Evolutionary conservation across 306 rosid species (phyloP), one percentile per base, ranked within the genome.

Genomic region (Rosa multiflora): DNA sequence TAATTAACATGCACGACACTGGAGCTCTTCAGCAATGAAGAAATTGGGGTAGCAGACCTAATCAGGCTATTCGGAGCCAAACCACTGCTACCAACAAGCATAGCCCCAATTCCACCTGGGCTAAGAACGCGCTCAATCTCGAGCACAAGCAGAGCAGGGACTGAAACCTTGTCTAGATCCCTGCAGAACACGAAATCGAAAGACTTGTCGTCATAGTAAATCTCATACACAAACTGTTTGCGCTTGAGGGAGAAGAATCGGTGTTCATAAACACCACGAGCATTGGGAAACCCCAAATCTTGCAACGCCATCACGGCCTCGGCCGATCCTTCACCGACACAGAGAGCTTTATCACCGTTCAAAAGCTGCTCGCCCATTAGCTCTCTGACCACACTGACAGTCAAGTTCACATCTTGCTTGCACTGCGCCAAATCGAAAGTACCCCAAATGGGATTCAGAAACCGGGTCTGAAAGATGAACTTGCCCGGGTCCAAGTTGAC

Each of bases 101-200:
- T 71, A 18, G 87, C 98, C 18, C 94, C 99, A 14, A 89, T 84
- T 48, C 99, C 99, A 9, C 91, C 96, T 1, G 99, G 94, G 75
- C 82, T 87, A 82, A 96, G 97, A 73, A 96, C 81, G 13, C 99
- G 96, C 81, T 96, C 98, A 35, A 93, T 84, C 80, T 96, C 98
- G 10, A 90, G 91, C 75, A 93, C 90, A 32, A 93, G 82, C 76
- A 88, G 83, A 14, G 96, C 88, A 79, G 97, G 98, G 77, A 85
- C 94, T 13, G 91, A 59, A 74, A 80, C 91, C 84, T 83, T 88
- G 46, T 88, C 90, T 1, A 87, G 56, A 86, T 92, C 97, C 83
- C 82, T 88, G 23, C 91, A 83, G 68, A 91, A 82, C 63, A 96
- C 97, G 56, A 96, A 93, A 73, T 90, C 94, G 14, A 96, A 96